Conservation (phyloP, 177 flowering plant genomes). For the Vitis hybrid region DNA sequence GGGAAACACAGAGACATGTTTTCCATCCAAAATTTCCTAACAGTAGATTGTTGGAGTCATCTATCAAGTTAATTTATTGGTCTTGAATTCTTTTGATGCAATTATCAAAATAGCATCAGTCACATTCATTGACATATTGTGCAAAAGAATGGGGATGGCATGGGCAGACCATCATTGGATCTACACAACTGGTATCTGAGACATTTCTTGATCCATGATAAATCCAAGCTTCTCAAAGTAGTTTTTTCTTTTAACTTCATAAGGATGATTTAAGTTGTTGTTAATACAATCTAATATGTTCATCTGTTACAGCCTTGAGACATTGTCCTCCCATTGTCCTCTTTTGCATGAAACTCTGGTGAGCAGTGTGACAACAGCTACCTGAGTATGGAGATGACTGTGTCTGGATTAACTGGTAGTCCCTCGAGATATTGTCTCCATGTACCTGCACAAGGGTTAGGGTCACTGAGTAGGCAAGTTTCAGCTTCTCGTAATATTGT, state of each 20-base stretch:
- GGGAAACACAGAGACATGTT: too few relatives aligned
- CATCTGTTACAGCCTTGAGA: background rate
- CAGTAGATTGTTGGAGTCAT: too few relatives aligned
- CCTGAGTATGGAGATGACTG: slow-evolving; percentile 37
- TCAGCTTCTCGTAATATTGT: slow-evolving; percentile 21
- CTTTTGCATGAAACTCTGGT: background rate
- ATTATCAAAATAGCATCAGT: background rate
- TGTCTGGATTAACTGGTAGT: slow-evolving; percentile 61
- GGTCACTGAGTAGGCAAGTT: slow-evolving; percentile 22
- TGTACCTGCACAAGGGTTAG: slow-evolving; percentile 27
- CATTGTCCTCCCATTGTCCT: background rate
- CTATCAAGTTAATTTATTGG: too few relatives aligned
- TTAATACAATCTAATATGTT: background rate
- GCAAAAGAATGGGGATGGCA: too few relatives aligned
- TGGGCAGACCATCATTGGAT: too few relatives aligned
- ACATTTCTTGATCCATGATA: background rate
- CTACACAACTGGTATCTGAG: background rate
- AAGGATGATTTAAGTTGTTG: background rate
- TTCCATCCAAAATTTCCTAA: too few relatives aligned
- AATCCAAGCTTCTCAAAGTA: background rate
- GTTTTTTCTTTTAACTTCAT: background rate
- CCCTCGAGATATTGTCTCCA: slow-evolving; percentile 42
- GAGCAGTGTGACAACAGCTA: background rate
- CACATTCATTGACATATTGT: background rate
- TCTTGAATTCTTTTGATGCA: background rate